Base-by-base conservation (phyloP, 140 eudicot genomes). In the Ambrosia hybrid region DNA sequence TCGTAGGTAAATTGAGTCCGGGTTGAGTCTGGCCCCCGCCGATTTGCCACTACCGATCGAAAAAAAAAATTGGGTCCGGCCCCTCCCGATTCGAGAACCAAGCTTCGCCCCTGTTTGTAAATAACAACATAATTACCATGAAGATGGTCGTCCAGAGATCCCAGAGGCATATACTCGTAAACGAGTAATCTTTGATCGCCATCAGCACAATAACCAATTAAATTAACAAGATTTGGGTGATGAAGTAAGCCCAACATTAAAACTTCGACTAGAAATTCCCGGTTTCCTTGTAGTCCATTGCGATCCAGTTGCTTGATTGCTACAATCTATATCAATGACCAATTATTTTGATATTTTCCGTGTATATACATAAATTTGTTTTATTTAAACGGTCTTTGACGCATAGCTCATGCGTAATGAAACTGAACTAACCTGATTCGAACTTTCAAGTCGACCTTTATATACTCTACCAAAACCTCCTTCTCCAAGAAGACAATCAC, bases 381-480 rank as follows among this genome's bases (percentile, higher is more conserved):
- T 21, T 21, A 21, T 21, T 21, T 41, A 41, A 5, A 41, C 2
- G 16, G 16, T 68, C 61, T 14, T 30, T 13, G 2, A 30, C 13
- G 13, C 11, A 65, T 16, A 79, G 55, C 34, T 43, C 8, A 46
- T 41, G 59, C 43, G 16, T n/a, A 61, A 55, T 5, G 17, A 57
- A 68, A 26, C 46, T 63, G 53, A 66, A 79, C 78, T 36, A 65
- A 90, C 97, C 89, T 90, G 89, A 76, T 74, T 82, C 15, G 91
- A 73, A 67, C 79, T 77, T 78, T 85, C 97, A 11, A 90, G 89
- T n/a, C 85, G 83, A 51, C 97, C 97, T 90, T 87, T 90, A 70
- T 90, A 90, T 46, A 90, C 97, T 81, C 91, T 82, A 56, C 97
- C 97, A 68, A 90, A 90, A 26, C 97, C 97, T 74, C 97, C 97